Conservation (phyloP, 2,329 filamentous ascomycete species). For the Penicillium nordicum region DNA sequence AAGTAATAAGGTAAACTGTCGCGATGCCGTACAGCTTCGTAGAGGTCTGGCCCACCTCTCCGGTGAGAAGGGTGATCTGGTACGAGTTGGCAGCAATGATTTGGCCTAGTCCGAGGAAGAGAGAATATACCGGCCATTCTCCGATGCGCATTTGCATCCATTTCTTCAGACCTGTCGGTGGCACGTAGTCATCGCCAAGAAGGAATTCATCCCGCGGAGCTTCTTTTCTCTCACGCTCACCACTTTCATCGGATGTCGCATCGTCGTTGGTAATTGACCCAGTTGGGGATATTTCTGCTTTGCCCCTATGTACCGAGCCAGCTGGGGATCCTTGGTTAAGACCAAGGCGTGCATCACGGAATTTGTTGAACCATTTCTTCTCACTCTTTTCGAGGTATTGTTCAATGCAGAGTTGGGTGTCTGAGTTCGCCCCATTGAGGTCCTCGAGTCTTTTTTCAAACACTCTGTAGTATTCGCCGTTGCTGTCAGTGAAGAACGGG, state of each 20-base stretch:
- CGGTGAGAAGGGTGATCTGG: slow-evolving; percentile 65
- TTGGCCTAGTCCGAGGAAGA: slow-evolving; percentile 60
- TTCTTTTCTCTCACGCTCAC: slow-evolving; percentile 34
- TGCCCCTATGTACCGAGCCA: slow-evolving; percentile 32
- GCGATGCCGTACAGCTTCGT: slow-evolving; percentile 60
- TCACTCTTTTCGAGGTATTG: slow-evolving; percentile 63
- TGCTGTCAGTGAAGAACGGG: slow-evolving; percentile 64
- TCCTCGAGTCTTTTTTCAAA: slow-evolving; percentile 58
- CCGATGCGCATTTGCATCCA: slow-evolving; percentile 56
- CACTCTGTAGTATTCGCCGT: slow-evolving; percentile 57
- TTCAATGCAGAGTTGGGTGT: slow-evolving; percentile 61
- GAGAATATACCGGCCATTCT: slow-evolving; percentile 63
- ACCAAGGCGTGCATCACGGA: slow-evolving; percentile 58
- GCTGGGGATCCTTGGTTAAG: slow-evolving; percentile 42
- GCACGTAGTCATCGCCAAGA: slow-evolving; percentile 54
- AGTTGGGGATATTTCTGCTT: slow-evolving; percentile 35
- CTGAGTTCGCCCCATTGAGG: slow-evolving; percentile 57
- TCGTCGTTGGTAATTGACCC: slow-evolving; percentile 44
- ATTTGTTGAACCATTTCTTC: slow-evolving; percentile 63
- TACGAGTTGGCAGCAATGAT: slow-evolving; percentile 65
- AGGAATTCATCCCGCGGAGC: slow-evolving; percentile 53
- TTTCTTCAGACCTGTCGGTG: slow-evolving; percentile 55
- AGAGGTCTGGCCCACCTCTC: slow-evolving; percentile 58
- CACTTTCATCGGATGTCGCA: slow-evolving; percentile 32
- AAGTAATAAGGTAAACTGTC: slow-evolving; percentile 56